Conservation (phyloP, 306 rosid genomes). For the Trifolium pratense region DNA sequence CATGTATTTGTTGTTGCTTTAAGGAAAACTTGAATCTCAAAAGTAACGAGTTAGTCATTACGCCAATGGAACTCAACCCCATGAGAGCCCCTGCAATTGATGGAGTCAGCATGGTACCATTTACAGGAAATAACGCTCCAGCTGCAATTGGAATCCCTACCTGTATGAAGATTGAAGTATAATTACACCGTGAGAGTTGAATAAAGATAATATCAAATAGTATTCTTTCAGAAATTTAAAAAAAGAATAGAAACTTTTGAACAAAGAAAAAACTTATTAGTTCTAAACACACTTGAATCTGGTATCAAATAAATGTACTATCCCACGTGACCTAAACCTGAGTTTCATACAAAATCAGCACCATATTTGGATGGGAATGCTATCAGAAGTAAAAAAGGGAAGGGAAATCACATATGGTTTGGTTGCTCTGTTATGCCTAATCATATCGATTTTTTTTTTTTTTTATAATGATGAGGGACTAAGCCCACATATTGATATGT, state of each 20-base stretch:
- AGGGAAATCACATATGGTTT: conserved; percentile 23
- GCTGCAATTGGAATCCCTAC: conserved; percentile 98
- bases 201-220: not conserved
- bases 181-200: conserved; percentile 31
- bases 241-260: conserved; percentile 13
- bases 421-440: conserved; percentile 18
- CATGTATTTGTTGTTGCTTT: conserved; percentile 56
- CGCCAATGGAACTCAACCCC: conserved; percentile 93
- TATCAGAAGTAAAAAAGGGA: not conserved
- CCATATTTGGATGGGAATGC: not conserved
- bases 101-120: conserved; percentile 88
- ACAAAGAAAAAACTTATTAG: conserved; percentile 1
- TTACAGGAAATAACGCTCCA: conserved; percentile 81
- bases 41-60: conserved; percentile 82
- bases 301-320: conserved; percentile 17
- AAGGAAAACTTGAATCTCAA: conserved; percentile 72
- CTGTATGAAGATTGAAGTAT: conserved; percentile 50
- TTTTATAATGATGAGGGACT: no score
- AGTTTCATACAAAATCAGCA: conserved; percentile 1
- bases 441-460: no score
- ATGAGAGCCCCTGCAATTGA: conserved; percentile 97
- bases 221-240: conserved; percentile 5
- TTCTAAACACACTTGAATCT: conserved; percentile 20
- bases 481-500: not conserved
- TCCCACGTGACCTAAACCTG: not conserved